These are phyloP conservation scores for Pichia deserticola DNA, from an alignment of 805 yeast species.

Conservation along the genomic window DNA sequence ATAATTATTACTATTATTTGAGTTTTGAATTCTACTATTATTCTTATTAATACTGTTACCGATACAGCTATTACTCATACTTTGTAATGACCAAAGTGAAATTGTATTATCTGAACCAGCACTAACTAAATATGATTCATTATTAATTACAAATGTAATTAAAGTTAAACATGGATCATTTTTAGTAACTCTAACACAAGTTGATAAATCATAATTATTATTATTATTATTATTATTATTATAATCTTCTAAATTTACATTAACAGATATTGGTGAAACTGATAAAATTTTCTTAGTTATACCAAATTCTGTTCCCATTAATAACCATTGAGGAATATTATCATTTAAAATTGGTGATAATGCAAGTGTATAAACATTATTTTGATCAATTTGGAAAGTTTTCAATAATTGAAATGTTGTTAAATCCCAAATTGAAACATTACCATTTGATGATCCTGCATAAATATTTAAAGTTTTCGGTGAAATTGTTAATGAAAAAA, in stretches of 20 bases:
- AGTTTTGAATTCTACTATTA: too few species aligned
- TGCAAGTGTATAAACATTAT: slow-evolving; percentile 56
- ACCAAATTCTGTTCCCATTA: slow-evolving; percentile 45
- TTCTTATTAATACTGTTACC: not conserved
- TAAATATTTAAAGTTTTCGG: slow-evolving; percentile 61
- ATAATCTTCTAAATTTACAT: slow-evolving; percentile 17
- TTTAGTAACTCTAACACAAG: slow-evolving; percentile 7
- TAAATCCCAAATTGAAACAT: slow-evolving; percentile 79
- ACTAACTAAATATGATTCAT: slow-evolving; percentile 44
- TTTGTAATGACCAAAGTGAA: slow-evolving; percentile 59
- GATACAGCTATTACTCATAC: slow-evolving; percentile 10
- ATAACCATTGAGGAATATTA: slow-evolving; percentile 25
- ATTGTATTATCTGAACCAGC: slow-evolving; percentile 68
- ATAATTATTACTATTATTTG: not conserved
- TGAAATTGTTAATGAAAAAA: slow-evolving; percentile 53
- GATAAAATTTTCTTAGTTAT: slow-evolving; percentile 11
- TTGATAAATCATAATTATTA: slow-evolving; percentile 21
- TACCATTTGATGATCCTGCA: slow-evolving; percentile 73
- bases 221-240: slow-evolving; percentile 14
- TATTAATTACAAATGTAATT: slow-evolving; percentile 35
- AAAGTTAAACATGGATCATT: slow-evolving; percentile 43
- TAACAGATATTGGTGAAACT: not conserved
- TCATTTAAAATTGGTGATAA: slow-evolving; percentile 34
- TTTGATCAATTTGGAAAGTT: slow-evolving; percentile 33
- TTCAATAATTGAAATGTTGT: slow-evolving; percentile 65